Evolutionary conservation across 441 rosid species (phyloP).

Genomic region (Monsonia emarginata): DNA sequence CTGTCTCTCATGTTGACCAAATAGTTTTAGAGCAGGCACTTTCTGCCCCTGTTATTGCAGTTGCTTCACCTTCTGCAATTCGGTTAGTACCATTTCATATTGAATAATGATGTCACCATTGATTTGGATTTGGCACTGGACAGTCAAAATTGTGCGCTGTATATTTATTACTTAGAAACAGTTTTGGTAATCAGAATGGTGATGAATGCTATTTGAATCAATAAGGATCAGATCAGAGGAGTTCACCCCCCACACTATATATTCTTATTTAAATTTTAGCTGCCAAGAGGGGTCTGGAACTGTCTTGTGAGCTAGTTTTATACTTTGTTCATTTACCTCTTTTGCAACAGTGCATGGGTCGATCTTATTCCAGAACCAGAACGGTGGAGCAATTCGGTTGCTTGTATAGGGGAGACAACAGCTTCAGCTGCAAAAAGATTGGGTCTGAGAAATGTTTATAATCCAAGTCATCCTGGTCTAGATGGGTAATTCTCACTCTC

Average conservation of each 20-base stretch:
- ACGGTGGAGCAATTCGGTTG: slow-evolving; percentile 54
- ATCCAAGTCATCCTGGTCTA: slow-evolving; percentile 68
- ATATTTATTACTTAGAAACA: slow-evolving; percentile 1
- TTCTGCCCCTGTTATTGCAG: slow-evolving; percentile 64
- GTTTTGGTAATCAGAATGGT: slow-evolving; percentile 4
- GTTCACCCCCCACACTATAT: too few species aligned
- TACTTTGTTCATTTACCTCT: slow-evolving; percentile 17
- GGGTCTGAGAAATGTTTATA: slow-evolving; percentile 61
- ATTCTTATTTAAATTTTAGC: background rate
- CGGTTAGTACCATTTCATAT: slow-evolving; percentile 31
- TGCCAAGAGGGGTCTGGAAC: background rate
- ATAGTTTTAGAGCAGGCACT: slow-evolving; percentile 50
- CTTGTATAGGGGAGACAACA: slow-evolving; percentile 93
- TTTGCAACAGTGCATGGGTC: slow-evolving; percentile 63
- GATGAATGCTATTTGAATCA: background rate
- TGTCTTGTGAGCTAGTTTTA: background rate
- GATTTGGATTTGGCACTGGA: background rate
- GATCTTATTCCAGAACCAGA: slow-evolving; percentile 45
- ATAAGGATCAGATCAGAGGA: too few species aligned
- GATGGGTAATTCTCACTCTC: slow-evolving; percentile 55
- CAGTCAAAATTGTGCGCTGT: background rate
- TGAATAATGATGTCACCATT: background rate
- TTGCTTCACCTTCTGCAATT: slow-evolving; percentile 88
- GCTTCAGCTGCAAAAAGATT: slow-evolving; percentile 68
- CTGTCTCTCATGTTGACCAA: slow-evolving; percentile 55